Conservation (phyloP, 2,329 filamentous ascomycete species). For the Fusarium sp. region DNA sequence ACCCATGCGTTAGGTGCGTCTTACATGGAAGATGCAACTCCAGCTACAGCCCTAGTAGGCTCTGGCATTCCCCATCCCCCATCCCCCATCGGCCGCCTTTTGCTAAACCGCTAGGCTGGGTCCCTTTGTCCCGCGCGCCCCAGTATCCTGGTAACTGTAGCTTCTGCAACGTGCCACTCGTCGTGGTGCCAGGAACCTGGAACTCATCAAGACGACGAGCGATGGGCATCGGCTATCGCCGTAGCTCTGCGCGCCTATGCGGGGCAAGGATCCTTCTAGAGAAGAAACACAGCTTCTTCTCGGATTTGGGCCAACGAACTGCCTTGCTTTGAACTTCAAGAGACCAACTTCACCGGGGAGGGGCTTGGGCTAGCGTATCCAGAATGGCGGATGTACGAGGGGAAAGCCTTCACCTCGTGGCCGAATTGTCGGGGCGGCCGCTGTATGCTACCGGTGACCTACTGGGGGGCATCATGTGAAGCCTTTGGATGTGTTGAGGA, state of each 20-base stretch:
- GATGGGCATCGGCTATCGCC: conserved; percentile 28
- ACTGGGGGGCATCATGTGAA: conserved; percentile 14
- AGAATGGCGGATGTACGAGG: conserved; percentile 19
- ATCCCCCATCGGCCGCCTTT: neutral
- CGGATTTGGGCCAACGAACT: neutral
- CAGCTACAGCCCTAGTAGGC: conserved; percentile 33
- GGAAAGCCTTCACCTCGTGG: neutral
- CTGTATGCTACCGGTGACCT: conserved; percentile 6
- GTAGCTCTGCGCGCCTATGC: conserved; percentile 8
- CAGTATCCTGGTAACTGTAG: neutral
- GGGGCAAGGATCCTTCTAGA: neutral
- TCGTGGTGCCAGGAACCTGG: neutral
- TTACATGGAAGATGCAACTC: conserved; percentile 13
- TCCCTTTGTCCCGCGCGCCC: neutral
- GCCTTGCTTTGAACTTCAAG: neutral
- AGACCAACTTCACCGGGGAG: conserved; percentile 2
- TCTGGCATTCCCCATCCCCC: neutral
- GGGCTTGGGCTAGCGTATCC: conserved; percentile 9
- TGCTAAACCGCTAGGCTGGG: neutral
- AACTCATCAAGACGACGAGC: neutral
- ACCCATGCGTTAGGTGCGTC: conserved; percentile 7
- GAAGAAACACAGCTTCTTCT: neutral
- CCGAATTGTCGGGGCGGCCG: conserved; percentile 28
- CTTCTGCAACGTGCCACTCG: conserved; percentile 8
- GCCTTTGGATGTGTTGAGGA: neutral